Evolutionary conservation across 495 filamentous ascomycete genomes (phyloP), one percentile per base, ranked within the genome.

Genomic region (Aspergillus carlsbadensis): DNA sequence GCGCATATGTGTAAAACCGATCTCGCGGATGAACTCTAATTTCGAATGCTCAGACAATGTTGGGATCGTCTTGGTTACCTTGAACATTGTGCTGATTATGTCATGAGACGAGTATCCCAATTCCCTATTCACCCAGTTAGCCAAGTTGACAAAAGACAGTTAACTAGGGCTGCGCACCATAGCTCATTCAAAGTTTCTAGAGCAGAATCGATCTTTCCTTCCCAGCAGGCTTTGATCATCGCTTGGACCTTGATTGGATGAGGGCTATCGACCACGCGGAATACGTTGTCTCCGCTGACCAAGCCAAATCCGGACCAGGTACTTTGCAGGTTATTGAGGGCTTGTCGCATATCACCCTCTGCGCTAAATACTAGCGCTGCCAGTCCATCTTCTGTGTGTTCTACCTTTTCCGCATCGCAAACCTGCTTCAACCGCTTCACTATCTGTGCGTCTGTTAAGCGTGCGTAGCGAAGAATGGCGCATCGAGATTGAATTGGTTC

Each of bases 1-100:
- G 62, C 95, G 90, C 94, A 99, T 99, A 66, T 99, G 94, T 14
- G 95, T 96, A 70, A 99, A 99, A 14, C 94, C 94, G 70, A 99
- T 98, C 73, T 97, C 95, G 70, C 88, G 90, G 64, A 98, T 95
- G 60, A 99, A 98, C 66, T 96, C 91, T 51, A 99, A 74, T 72
- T 96, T 94, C 18, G 90, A 81, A 70, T 98, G 91, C 75, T 99
- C 94, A 47, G 90, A 92, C 40, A 99, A 75, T 2, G 85, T 87
- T 1, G 88, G 86, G 40, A 96, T 89, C 5, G 91, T 94, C 76
- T 99, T 99, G 18, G 95, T 97, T 52, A 99, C 94, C 64, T 87
- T 85, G 75, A 99, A 99, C 94, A 99, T 99, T 21, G 93, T 98
- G 68, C 88, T 92, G 65, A 99, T 93, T 59, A 99, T 96, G 66